Evolutionary conservation across 2,329 filamentous ascomycete species (phyloP), one percentile per base, ranked within the genome.

Genomic region (Aspergillus transmontanensis): DNA sequence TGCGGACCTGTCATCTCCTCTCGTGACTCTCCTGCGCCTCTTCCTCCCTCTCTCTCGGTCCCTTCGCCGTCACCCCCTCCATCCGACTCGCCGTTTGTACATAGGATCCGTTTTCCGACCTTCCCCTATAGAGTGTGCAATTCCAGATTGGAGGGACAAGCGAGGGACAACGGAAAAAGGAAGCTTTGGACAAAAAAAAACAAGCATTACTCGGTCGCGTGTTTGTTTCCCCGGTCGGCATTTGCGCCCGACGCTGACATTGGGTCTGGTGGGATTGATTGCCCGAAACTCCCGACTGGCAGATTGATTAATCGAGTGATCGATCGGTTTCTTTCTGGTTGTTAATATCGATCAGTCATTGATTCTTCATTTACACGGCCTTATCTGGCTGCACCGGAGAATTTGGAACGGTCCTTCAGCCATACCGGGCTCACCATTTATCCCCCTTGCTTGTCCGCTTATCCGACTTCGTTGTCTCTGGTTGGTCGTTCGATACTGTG

Each of bases 241-340:
- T 69, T 66, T 64, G 67, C 68, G 67, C 68, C 68, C 68, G 67
- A 69, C 67, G 67, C 62, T 61, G 46, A 62, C 57, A 64, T 65
- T 60, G 56, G 34, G 34, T 36, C 34, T 36, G 34, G 34, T 36
- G 14, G 55, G 59, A 56, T 54, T 55, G 34, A 50, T 51, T 32
- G 41, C 62, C 59, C 43, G 50, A 60, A 61, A 21, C 41, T 51
- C 28, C 39, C 48, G 56, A 50, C 62, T n/a, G 12, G 45, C 30
- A 19, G 11, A 30, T 28, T 60, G 39, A 30, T 54, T 56, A 34
- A 45, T 34, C 19, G 10, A 32, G 54, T 48, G 19, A 36, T 61
- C 59, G 41, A 41, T 28, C 23, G 21, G 23, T 7, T 28, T 26
- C 23, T 6, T 28, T 26, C 28, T 26, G 6, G 45, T 51, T 51